Evolutionary conservation across 1,284 basidiomycete species (phyloP).

Genomic region (Trichosporon sp.): DNA sequence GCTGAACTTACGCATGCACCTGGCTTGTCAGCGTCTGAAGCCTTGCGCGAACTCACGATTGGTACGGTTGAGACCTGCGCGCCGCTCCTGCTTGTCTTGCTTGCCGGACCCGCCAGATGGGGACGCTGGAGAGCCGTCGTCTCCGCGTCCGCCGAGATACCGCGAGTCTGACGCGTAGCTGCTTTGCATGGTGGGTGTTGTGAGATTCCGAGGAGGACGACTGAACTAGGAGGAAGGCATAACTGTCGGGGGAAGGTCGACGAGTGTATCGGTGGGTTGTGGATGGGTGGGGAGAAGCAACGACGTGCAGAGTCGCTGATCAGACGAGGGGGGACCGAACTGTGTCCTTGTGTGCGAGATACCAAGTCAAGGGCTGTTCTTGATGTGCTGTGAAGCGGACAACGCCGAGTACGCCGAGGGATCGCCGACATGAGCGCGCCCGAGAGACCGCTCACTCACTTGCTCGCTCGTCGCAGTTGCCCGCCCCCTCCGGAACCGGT

Average conservation of each 20-base stretch:
- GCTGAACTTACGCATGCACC: slow-evolving; percentile 38
- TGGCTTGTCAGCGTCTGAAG: slow-evolving; percentile 7
- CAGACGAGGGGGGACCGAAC: not conserved
- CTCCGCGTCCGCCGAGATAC: not conserved
- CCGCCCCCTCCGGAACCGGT: not conserved
- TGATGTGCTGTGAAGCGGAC: not conserved
- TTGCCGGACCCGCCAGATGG: not conserved
- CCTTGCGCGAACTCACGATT: slow-evolving; percentile 36
- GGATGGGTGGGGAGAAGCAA: not conserved
- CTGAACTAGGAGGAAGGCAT: not conserved
- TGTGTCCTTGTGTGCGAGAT: not conserved
- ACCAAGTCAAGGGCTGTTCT: not conserved
- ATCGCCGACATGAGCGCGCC: not conserved
- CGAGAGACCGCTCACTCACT: not conserved
- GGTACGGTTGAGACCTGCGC: slow-evolving; percentile 44
- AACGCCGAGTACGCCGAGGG: not conserved
- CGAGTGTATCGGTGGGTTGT: not conserved
- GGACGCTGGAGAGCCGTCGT: not conserved
- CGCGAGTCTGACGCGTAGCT: not conserved
- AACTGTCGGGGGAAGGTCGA: not conserved
- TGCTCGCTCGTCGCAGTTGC: not conserved
- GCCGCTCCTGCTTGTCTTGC: slow-evolving; percentile 29
- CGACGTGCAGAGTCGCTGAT: not conserved
- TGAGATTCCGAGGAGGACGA: too few relatives aligned
- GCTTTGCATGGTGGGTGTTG: not conserved